Evolutionary conservation across 1,139 yeast species (phyloP).

Genomic region (Candida tropicalis): DNA sequence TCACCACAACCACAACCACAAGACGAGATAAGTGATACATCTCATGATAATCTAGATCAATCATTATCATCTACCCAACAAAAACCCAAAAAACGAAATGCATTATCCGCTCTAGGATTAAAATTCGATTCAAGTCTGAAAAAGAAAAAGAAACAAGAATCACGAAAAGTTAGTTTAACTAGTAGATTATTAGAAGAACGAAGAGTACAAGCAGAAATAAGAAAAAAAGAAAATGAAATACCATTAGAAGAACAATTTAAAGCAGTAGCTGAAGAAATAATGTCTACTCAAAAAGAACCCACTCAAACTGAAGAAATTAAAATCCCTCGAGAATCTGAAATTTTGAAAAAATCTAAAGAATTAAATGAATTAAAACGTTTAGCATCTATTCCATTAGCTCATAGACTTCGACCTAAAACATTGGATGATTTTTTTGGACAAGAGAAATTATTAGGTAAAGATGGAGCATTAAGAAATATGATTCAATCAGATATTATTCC

Average conservation of each 20-base stretch:
- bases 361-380: constrained; percentile 42
- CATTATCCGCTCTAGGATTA: constrained; percentile 35
- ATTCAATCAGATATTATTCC: constrained; percentile 68
- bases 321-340: constrained; percentile 14
- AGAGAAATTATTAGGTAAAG: constrained; percentile 71
- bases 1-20: constrained; percentile 10
- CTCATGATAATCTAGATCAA: constrained; percentile 10
- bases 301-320: neutral
- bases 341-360: constrained; percentile 18
- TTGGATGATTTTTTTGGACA: constrained; percentile 87
- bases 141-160: constrained; percentile 24
- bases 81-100: constrained; percentile 18
- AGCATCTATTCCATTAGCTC: constrained; percentile 76
- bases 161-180: constrained; percentile 32
- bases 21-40: constrained; percentile 7
- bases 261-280: constrained; percentile 5
- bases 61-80: constrained; percentile 1
- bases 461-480: constrained; percentile 73
- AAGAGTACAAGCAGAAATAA: constrained; percentile 21
- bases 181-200: constrained; percentile 36
- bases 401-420: constrained; percentile 73
- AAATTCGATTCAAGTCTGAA: constrained; percentile 26
- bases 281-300: constrained; percentile 4
- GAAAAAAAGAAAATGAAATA: constrained; percentile 15
- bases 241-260: constrained; percentile 13